phyloP scores from a whole-genome alignment of 2,329 filamentous ascomycete genomes.

The Pseudocercospora macadamiae region DNA sequence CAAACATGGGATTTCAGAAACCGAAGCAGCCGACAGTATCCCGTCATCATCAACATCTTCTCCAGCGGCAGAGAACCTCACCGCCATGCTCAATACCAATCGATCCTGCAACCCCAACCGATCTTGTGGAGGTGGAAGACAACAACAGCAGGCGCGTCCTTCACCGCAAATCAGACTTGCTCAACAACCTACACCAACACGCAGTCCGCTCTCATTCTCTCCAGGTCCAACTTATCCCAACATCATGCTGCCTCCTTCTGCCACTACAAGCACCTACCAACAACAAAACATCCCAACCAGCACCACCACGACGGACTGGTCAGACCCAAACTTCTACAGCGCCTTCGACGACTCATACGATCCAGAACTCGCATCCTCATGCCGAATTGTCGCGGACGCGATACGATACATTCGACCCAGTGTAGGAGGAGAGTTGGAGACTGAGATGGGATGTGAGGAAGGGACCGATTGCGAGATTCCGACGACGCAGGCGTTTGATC shows the following conservation, averaged over 20 bases:
- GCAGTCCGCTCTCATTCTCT: too few species aligned
- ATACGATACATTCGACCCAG: constrained; percentile 49
- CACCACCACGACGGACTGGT: neutral
- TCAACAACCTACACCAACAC: too few species aligned
- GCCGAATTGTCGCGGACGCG: constrained; percentile 48
- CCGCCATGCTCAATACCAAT: neutral
- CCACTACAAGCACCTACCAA: neutral
- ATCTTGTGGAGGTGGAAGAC: too few species aligned
- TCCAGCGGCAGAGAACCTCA: neutral
- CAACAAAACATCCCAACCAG: neutral
- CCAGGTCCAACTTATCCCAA: too few species aligned
- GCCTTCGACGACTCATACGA: neutral
- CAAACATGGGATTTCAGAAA: constrained; percentile 60
- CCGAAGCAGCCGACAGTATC: constrained; percentile 47
- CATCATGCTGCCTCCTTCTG: too few species aligned
- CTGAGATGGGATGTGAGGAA: constrained; percentile 46
- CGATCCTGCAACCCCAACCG: too few species aligned
- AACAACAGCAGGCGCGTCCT: too few species aligned
- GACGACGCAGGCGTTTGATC: constrained; percentile 47
- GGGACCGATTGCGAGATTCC: constrained; percentile 48
- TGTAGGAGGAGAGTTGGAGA: constrained; percentile 42
- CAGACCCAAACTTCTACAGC: neutral
- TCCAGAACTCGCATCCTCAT: constrained; percentile 32
- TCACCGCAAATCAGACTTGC: too few species aligned
- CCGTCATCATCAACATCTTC: neutral